Conservation (phyloP, 768 basidiomycete species). For the Auriscalpium vulgare region DNA sequence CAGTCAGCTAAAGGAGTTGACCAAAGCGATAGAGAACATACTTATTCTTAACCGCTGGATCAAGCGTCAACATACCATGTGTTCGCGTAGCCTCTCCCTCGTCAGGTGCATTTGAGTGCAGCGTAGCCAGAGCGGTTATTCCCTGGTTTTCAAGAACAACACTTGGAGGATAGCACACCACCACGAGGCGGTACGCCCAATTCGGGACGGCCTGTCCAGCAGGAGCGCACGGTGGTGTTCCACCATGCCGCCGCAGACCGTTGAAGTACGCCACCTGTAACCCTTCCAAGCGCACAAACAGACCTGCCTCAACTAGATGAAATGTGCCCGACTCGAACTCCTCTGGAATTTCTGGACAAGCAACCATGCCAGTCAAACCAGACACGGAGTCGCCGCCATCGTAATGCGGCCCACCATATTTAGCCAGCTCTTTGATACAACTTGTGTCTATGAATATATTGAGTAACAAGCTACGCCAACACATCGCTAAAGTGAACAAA, state of each 20-base stretch:
- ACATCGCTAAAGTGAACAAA: background rate
- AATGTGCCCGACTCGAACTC: background rate
- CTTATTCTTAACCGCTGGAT: background rate
- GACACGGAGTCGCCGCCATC: background rate
- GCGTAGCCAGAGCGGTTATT: background rate
- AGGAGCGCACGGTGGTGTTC: background rate
- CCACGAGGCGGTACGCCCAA: background rate
- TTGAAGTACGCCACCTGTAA: background rate
- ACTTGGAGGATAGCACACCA: background rate
- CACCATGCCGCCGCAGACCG: background rate
- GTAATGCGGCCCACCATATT: background rate
- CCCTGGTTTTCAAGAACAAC: background rate
- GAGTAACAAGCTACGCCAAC: background rate
- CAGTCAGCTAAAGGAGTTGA: background rate
- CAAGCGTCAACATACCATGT: background rate
- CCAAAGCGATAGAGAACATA: background rate
- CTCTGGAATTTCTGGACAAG: background rate
- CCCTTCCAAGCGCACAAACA: background rate
- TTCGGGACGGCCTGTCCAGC: background rate
- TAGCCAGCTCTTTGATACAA: too few species aligned
- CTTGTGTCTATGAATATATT: background rate
- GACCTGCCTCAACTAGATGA: background rate
- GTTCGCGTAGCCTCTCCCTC: background rate
- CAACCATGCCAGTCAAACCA: background rate
- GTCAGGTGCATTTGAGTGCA: background rate